Evolutionary conservation across 441 rosid species (phyloP), one percentile per base, ranked within the genome.

Genomic region (Eutrema salsugineum): DNA sequence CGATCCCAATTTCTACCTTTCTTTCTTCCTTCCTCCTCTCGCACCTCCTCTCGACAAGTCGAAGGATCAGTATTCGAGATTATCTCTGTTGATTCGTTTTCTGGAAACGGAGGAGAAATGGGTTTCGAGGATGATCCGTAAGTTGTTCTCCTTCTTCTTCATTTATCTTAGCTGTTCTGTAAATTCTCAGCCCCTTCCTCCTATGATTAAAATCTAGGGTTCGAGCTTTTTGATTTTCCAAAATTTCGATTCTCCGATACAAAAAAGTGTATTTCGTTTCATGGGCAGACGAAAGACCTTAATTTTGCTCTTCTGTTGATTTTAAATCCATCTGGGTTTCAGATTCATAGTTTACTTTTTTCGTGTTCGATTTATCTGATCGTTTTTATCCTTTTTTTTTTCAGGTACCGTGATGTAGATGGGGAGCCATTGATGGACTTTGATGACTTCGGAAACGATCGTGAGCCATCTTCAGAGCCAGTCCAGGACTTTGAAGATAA

Each of bases 361-460:
- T 16, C 55, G 73, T 42, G 15, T 70, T 59, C 6, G 15, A 8
- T 33, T n/a, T 5, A 17, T 27, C 51, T 14, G 24, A 27, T 27
- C 24, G 28, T 33, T 44, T 43, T 48, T 2, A 2, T 2, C 27
- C 24, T 22, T 64, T 10, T 22, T 64, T 10, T 6, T 79, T 49
- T 32, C 79, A 94, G 99, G 73, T 85, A 83, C 55, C 96, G 91
- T 57, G 99, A 94, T 44, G 97, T 85, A 82, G 94, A 94, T 38
- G 99, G 94, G 50, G 99, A 94, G 88, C 85, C 96, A 44, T 78
- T 94, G 87, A 85, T 94, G 94, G 99, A 94, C 80, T 92, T 72
- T 72, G 98, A 92, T 40, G 94, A 89, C 46, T 77, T 88, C n/a
- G 86, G 67, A 55, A 87, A 95, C 11, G 91, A 91, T 47, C 86